These are phyloP conservation scores for Eutrema japonicum DNA, from an alignment of 345 rosid species.

Conservation along the genomic window DNA sequence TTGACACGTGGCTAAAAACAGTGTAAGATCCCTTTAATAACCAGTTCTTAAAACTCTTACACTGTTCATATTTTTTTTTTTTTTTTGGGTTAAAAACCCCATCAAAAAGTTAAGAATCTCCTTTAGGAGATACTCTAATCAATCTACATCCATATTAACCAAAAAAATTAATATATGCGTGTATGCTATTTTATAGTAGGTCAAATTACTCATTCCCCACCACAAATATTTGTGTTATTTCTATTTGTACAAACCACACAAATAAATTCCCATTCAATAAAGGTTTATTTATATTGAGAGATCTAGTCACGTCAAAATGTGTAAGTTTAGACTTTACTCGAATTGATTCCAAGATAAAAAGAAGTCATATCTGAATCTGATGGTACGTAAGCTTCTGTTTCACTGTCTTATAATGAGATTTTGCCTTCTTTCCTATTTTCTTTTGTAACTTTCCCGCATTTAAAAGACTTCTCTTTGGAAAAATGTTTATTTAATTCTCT, in stretches of 20 bases:
- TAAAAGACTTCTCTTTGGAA: too few relatives aligned
- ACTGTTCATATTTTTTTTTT: too few relatives aligned
- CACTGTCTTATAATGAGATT: too few relatives aligned
- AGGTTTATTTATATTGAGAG: neutral
- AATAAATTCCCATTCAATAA: neutral
- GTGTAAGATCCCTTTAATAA: too few relatives aligned
- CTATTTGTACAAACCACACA: neutral
- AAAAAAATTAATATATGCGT: neutral
- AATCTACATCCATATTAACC: neutral
- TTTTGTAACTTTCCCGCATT: too few relatives aligned
- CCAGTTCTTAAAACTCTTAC: too few relatives aligned
- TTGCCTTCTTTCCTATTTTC: too few relatives aligned
- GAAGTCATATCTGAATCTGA: neutral
- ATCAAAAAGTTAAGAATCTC: too few relatives aligned
- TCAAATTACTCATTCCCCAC: slow-evolving; percentile 4
- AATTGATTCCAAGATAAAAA: slow-evolving; percentile 1
- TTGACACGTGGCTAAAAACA: too few relatives aligned
- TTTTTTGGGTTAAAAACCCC: too few relatives aligned
- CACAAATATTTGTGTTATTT: neutral
- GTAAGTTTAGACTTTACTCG: slow-evolving; percentile 2
- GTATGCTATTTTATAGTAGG: neutral
- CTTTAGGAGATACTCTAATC: too few relatives aligned
- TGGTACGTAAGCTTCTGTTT: neutral
- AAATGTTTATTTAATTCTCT: too few relatives aligned
- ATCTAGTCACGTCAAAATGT: slow-evolving; percentile 1